Evolutionary conservation across 2,329 filamentous ascomycete species (phyloP).

Genomic region (Xylariales sp.): DNA sequence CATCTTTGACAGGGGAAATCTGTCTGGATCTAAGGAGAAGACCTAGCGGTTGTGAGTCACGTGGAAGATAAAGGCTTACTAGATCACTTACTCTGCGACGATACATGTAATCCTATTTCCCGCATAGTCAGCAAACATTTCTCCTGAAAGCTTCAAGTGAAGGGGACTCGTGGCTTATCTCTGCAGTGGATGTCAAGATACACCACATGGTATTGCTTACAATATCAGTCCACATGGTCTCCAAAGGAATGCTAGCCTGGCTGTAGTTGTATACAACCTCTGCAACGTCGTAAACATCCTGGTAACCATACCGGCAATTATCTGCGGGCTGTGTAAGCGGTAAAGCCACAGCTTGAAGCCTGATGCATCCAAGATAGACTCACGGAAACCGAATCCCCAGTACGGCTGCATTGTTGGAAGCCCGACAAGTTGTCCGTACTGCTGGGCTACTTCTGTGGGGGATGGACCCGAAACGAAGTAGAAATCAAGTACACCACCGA

Average conservation of each 20-base stretch:
- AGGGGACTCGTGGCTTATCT: too few species aligned
- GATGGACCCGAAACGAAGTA: constrained; percentile 59
- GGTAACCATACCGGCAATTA: constrained; percentile 61
- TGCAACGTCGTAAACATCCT: constrained; percentile 59
- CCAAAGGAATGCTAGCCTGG: constrained; percentile 58
- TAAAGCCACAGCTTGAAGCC: too few species aligned
- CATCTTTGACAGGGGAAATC: constrained; percentile 59
- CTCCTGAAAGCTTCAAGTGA: not conserved
- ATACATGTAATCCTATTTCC: constrained; percentile 49
- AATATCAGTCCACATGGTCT: constrained; percentile 66
- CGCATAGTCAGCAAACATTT: not conserved
- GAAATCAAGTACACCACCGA: constrained; percentile 72
- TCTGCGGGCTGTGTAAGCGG: too few species aligned
- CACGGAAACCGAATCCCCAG: constrained; percentile 53
- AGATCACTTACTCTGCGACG: constrained; percentile 35
- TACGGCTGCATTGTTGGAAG: constrained; percentile 59
- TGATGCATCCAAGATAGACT: not conserved
- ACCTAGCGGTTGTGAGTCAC: constrained; percentile 29
- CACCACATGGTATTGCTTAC: not conserved
- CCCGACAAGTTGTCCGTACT: constrained; percentile 55
- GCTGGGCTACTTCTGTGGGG: constrained; percentile 52
- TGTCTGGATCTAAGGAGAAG: constrained; percentile 60
- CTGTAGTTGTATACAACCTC: constrained; percentile 67
- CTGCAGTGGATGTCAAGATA: too few species aligned
- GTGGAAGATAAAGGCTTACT: not conserved